Evolutionary conservation across 2,329 filamentous ascomycete species (phyloP).

Genomic region (Sporothrix brunneoviolacea): DNA sequence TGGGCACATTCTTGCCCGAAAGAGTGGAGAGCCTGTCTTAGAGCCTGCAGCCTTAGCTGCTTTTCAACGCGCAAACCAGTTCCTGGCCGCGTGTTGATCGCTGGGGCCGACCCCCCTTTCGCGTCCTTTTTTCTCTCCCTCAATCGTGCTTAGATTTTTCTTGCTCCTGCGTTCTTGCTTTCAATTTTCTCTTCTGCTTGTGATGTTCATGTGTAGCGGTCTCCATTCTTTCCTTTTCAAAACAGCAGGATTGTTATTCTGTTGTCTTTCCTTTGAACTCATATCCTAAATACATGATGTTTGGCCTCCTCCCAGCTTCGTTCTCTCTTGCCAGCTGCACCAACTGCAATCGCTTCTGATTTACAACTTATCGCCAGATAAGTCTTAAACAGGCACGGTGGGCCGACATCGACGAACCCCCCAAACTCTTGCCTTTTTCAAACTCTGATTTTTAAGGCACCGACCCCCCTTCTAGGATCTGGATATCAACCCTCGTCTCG

Average conservation of each 20-base stretch:
- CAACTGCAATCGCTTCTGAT: background rate
- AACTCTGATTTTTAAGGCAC: too few relatives aligned
- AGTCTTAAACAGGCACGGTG: background rate
- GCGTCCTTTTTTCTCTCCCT: background rate
- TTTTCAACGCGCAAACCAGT: background rate
- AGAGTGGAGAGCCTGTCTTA: constrained; percentile 14
- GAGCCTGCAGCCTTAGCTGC: constrained; percentile 3
- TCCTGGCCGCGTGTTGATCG: background rate
- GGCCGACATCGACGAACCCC: background rate
- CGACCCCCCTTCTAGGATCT: too few relatives aligned
- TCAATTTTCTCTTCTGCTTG: too few relatives aligned
- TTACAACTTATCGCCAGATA: constrained; percentile 1
- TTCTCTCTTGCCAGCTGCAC: background rate
- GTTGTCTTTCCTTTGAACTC: background rate
- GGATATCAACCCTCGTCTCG: too few relatives aligned
- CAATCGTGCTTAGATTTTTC: background rate
- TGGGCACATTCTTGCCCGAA: constrained; percentile 9
- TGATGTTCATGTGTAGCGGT: too few relatives aligned
- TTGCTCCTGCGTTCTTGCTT: too few relatives aligned
- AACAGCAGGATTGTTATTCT: too few relatives aligned
- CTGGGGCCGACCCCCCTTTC: background rate
- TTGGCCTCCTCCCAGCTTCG: background rate
- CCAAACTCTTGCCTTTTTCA: too few relatives aligned
- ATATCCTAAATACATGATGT: background rate
- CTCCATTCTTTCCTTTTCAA: too few relatives aligned